Percentiles rank a stretch among this genome's conserved stretches.
Evolutionary conservation across 78 protist species (phyloP).

Genomic region (Acrasis kona): DNA sequence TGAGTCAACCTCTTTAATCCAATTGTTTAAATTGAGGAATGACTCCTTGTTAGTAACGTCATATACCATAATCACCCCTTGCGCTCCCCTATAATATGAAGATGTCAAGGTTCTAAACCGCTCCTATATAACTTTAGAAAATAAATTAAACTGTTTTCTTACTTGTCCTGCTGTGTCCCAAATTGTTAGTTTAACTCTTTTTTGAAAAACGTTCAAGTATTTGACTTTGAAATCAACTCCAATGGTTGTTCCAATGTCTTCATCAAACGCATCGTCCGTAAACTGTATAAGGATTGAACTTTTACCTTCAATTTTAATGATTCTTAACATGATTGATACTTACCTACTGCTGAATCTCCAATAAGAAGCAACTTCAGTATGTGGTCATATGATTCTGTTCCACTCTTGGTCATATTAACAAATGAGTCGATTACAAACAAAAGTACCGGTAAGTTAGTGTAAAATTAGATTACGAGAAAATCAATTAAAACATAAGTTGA

Average conservation of each 20-base stretch:
- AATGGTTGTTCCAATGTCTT: constrained; percentile 79
- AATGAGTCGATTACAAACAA: too few species aligned
- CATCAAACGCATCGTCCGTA: constrained; percentile 83
- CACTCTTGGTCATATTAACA: too few species aligned
- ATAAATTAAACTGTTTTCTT: constrained; percentile 51
- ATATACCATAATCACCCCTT: constrained; percentile 91
- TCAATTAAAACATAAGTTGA: too few species aligned
- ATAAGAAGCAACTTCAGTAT: constrained; percentile 25
- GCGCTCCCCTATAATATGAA: constrained; percentile 97
- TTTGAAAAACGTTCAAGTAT: constrained; percentile 33
- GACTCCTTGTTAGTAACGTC: constrained; percentile 84
- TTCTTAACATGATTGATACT: too few species aligned
- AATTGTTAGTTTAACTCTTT: constrained; percentile 55
- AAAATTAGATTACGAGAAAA: too few species aligned
- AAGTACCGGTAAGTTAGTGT: too few species aligned
- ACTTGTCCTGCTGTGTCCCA: constrained; percentile 88
- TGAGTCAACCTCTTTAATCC: constrained; percentile 13
- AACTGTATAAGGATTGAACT: constrained; percentile 82
- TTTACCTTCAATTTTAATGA: too few species aligned
- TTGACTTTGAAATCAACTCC: constrained; percentile 81
- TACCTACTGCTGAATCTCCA: constrained; percentile 53
- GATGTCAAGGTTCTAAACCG: constrained; percentile 81
- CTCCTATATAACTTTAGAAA: too few species aligned
- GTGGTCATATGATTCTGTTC: too few species aligned
- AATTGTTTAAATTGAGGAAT: constrained; percentile 13